Conservation (phyloP, 1,284 basidiomycete species). For the Sutorius eximius region DNA sequence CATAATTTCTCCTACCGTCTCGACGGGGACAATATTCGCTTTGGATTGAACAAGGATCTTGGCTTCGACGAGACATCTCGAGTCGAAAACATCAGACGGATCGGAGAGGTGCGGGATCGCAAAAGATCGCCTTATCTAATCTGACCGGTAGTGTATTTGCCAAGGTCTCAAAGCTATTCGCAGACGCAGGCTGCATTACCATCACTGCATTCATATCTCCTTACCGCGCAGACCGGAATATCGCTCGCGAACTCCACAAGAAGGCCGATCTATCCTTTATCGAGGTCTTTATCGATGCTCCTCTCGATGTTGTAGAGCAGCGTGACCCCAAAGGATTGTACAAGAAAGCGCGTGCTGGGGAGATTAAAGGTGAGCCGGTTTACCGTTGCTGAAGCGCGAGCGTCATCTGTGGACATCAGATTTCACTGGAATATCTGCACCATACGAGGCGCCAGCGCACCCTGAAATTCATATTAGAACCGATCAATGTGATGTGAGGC, state of each 20-base stretch:
- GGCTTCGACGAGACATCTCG: conserved; percentile 95
- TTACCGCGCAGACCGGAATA: conserved; percentile 84
- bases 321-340: conserved; percentile 98
- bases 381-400: neutral
- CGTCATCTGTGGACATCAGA: conserved; percentile 51
- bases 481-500: conserved; percentile 74
- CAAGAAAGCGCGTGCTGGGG: conserved; percentile 93
- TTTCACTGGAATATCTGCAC: conserved; percentile 97
- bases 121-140: conserved; percentile 4
- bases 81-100: conserved; percentile 96
- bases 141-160: conserved; percentile 6
- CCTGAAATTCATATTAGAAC: conserved; percentile 96
- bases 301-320: conserved; percentile 83
- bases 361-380: conserved; percentile 80
- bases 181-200: conserved; percentile 82
- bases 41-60: conserved; percentile 97
- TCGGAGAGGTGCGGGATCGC: conserved; percentile 76
- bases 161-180: conserved; percentile 92
- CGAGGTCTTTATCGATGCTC: conserved; percentile 95
- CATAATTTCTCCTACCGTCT: conserved; percentile 88
- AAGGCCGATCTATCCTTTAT: conserved; percentile 78
- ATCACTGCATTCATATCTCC: conserved; percentile 99
- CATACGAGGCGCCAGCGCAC: conserved; percentile 86
- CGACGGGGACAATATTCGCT: conserved; percentile 96
- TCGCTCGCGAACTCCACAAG: conserved; percentile 84